A percentile compares a stretch with the other conserved stretches of the same genome.
Conservation (phyloP, 169 alveolate species). For the Besnoitia besnoiti region DNA sequence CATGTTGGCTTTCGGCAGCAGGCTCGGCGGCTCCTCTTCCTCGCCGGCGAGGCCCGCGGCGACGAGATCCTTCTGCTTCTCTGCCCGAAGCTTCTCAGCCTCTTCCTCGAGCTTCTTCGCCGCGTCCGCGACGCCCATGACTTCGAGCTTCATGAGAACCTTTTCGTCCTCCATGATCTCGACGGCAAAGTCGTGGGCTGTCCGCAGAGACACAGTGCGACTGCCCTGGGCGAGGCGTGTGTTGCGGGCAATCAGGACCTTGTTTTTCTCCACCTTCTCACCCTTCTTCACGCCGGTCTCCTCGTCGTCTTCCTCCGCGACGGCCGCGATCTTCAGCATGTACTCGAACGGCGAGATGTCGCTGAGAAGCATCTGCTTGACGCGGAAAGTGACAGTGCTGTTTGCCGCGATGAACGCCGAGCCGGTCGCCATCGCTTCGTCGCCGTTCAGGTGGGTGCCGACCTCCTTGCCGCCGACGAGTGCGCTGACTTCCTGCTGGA, state of each 20-base stretch:
- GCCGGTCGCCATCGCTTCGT: slow-evolving; percentile 73
- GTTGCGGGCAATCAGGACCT: background rate
- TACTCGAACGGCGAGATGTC: slow-evolving; percentile 58
- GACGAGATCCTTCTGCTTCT: slow-evolving; percentile 31
- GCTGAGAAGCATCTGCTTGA: slow-evolving; percentile 34
- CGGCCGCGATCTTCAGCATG: slow-evolving; percentile 18
- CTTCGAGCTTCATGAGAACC: background rate
- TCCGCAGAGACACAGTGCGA: background rate
- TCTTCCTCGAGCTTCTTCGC: slow-evolving; percentile 34
- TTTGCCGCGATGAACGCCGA: slow-evolving; percentile 72
- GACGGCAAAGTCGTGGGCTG: slow-evolving; percentile 21
- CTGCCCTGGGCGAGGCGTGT: background rate
- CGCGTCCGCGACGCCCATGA: slow-evolving; percentile 54
- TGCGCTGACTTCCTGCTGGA: slow-evolving; percentile 34
- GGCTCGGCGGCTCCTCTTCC: background rate
- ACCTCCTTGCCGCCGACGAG: background rate
- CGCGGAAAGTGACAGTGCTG: slow-evolving; percentile 61
- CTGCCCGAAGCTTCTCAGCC: no score
- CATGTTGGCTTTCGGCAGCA: background rate
- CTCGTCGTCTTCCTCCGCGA: slow-evolving; percentile 19
- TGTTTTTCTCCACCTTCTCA: slow-evolving; percentile 5
- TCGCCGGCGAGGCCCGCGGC: no score
- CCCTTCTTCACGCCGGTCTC: background rate
- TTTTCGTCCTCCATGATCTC: slow-evolving; percentile 41
- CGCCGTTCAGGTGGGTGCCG: slow-evolving; percentile 69